Evolutionary conservation across 169 alveolate species (phyloP).

Genomic region (Babesia ovis): DNA sequence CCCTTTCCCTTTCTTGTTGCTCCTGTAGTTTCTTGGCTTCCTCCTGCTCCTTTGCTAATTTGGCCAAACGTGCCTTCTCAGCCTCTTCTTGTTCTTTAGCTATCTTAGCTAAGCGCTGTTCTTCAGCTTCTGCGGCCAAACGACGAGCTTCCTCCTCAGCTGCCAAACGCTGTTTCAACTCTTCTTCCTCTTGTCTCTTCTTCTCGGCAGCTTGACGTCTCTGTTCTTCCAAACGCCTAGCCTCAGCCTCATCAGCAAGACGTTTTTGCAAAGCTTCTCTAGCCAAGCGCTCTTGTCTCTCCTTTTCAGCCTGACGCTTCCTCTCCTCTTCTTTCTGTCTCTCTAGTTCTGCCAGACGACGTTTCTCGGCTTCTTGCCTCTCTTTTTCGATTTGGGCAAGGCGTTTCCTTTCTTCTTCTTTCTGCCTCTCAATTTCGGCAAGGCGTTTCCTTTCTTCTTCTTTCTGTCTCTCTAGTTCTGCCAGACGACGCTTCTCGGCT

Average conservation of each 20-base stretch:
- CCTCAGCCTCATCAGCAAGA: constrained; percentile 4
- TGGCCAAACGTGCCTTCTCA: background rate
- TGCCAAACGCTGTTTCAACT: background rate
- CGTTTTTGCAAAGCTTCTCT: background rate
- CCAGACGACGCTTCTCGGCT: background rate
- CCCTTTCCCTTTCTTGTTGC: background rate
- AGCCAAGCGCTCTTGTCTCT: constrained; percentile 1
- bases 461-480: too few species aligned
- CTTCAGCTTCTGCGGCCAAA: background rate
- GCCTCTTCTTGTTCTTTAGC: background rate
- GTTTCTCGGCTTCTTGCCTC: constrained; percentile 3
- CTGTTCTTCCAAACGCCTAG: constrained; percentile 5
- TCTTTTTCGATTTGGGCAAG: background rate
- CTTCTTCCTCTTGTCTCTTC: background rate
- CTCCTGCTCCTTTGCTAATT: background rate
- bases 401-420: constrained; percentile 8
- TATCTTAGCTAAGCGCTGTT: background rate
- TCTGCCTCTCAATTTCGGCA: background rate
- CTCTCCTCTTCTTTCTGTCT: background rate
- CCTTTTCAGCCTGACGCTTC: background rate
- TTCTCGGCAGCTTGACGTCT: background rate
- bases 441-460: background rate
- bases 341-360: background rate
- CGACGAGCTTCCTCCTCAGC: background rate
- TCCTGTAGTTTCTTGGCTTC: background rate